A percentile compares a stretch with the other conserved stretches of the same genome.
These are phyloP conservation scores for carrot (Daucus carota) DNA, from an alignment of 129 eudicot genomes.

Conservation along the genomic window DH1_v3.0 NC_030387.2:37919001-37919500, in stretches of 20 bases:
- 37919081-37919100: neutral
- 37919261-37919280: conserved; percentile 74
- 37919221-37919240: conserved; percentile 96
- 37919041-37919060: neutral
- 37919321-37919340: neutral
- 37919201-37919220: conserved; percentile 98
- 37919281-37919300: conserved; percentile 12
- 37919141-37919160: neutral
- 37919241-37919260: conserved; percentile 64
- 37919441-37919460: no score
- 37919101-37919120: neutral
- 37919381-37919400: no score
- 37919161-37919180: neutral
- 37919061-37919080: neutral
- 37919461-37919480: no score
- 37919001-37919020: neutral
- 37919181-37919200: conserved; percentile 75
- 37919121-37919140: neutral
- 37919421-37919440: no score
- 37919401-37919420: no score
- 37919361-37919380: no score
- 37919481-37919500: no score
- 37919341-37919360: neutral
- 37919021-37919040: neutral
- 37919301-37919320: neutral